Evolutionary conservation across 208 protist species (phyloP).

Genomic region (Pavlovales sp.): DNA sequence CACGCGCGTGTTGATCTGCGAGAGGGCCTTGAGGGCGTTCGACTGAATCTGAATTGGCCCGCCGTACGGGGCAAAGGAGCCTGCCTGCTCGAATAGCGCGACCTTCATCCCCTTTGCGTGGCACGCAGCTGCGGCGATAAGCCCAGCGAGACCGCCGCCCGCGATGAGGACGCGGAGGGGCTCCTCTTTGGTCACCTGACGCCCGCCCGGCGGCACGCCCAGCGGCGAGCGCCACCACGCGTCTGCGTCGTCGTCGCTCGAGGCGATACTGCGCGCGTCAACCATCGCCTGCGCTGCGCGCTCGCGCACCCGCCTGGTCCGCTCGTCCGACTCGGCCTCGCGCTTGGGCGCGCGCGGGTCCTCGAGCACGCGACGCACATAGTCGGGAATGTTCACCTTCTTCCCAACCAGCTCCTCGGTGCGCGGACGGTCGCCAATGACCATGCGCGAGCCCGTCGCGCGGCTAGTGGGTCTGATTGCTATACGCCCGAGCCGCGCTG

Average conservation of each 20-base stretch:
- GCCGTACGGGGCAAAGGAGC: constrained; percentile 34
- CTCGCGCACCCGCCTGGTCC: not conserved
- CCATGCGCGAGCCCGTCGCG: too few species aligned
- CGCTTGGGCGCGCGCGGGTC: constrained; percentile 20
- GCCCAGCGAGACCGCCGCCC: constrained; percentile 24
- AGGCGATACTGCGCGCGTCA: not conserved
- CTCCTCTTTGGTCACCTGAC: not conserved
- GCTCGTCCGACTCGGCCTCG: not conserved
- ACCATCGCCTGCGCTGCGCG: not conserved
- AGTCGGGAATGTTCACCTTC: constrained; percentile 9
- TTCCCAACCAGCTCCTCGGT: not conserved
- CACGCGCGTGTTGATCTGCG: not conserved
- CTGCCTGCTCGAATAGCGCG: constrained; percentile 37
- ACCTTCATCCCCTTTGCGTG: constrained; percentile 30
- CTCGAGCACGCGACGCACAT: not conserved
- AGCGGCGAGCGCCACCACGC: constrained; percentile 28
- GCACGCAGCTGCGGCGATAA: constrained; percentile 33
- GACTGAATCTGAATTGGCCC: constrained; percentile 41
- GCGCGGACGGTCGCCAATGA: too few species aligned
- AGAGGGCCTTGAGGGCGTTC: constrained; percentile 23
- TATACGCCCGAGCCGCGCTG: too few species aligned
- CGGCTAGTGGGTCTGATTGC: too few species aligned
- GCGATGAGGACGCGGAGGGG: constrained; percentile 25
- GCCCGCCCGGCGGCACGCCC: not conserved
- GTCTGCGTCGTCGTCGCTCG: not conserved